phyloP scores from a whole-genome alignment of 768 basidiomycete species.

The Suillus luteus region DNA sequence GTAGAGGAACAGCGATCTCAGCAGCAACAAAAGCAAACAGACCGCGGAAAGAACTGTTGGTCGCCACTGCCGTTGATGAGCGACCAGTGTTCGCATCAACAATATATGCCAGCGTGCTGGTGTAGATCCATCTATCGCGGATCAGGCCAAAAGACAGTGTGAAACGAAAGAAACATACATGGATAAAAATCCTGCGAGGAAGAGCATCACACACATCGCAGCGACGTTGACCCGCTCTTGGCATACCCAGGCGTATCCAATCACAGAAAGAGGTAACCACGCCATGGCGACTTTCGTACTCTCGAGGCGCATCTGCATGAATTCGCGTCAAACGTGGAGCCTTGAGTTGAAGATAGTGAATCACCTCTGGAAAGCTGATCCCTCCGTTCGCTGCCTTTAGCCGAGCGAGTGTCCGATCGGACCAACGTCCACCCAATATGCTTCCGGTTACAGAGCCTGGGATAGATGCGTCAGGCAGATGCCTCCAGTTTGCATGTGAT shows the following conservation, averaged over 20 bases:
- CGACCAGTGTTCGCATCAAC: conserved; percentile 86
- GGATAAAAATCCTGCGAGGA: conserved; percentile 68
- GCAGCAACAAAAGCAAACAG: conserved; percentile 64
- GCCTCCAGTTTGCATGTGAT: neutral
- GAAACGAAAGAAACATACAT: conserved; percentile 47
- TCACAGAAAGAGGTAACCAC: conserved; percentile 52
- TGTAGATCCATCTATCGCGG: conserved; percentile 51
- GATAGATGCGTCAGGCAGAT: conserved; percentile 3
- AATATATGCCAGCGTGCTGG: conserved; percentile 77
- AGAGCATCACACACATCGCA: conserved; percentile 71
- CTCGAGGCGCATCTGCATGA: conserved; percentile 65
- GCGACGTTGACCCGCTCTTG: conserved; percentile 64
- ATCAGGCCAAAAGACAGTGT: neutral
- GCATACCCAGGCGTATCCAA: conserved; percentile 79
- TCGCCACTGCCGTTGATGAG: conserved; percentile 74
- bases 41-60: conserved; percentile 78
- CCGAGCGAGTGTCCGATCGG: conserved; percentile 46
- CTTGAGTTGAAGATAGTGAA: conserved; percentile 10
- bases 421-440: conserved; percentile 60
- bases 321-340: neutral
- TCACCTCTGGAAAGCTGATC: conserved; percentile 61
- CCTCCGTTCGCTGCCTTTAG: conserved; percentile 48
- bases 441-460: conserved; percentile 53
- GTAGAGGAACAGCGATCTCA: conserved; percentile 79
- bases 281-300: conserved; percentile 61